phyloP scores from a whole-genome alignment of 23 red algal species.

The Chondrus crispus region DNA sequence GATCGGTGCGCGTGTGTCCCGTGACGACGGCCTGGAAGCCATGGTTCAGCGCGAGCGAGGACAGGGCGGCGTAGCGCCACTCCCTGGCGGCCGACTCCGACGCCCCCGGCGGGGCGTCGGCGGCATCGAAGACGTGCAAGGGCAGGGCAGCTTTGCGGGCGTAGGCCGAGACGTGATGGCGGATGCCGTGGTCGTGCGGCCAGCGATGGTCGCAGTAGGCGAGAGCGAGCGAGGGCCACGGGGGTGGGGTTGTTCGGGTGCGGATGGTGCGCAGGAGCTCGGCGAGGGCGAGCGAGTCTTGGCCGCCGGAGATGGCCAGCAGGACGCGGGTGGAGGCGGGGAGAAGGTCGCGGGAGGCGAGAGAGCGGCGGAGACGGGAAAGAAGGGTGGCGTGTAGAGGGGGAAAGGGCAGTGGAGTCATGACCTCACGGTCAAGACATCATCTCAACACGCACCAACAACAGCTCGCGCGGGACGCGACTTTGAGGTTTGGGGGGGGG shows the following conservation, averaged over 20 bases:
- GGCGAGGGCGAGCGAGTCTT: constrained; percentile 54
- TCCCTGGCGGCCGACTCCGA: constrained; percentile 66
- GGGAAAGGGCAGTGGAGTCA: too few relatives aligned
- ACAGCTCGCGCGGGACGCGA: too few relatives aligned
- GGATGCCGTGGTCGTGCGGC: constrained; percentile 55
- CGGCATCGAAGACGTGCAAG: constrained; percentile 26
- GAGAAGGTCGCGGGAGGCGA: constrained; percentile 22
- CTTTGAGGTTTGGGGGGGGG: too few relatives aligned
- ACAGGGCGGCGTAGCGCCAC: constrained; percentile 61
- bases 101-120: not conserved
- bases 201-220: constrained; percentile 66
- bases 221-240: constrained; percentile 35
- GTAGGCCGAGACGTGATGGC: constrained; percentile 43
- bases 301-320: constrained; percentile 61
- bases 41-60: not conserved
- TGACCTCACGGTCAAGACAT: too few relatives aligned
- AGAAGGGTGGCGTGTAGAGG: too few relatives aligned
- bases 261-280: constrained; percentile 31
- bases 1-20: constrained; percentile 54
- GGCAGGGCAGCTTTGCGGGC: constrained; percentile 6
- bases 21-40: constrained; percentile 24
- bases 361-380: constrained; percentile 23
- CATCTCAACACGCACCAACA: too few relatives aligned
- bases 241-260: not conserved
- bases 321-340: constrained; percentile 22